Evolutionary conservation across 768 basidiomycete species (phyloP), one percentile per base, ranked within the genome.

Genomic region (Dentipellis fragilis): DNA sequence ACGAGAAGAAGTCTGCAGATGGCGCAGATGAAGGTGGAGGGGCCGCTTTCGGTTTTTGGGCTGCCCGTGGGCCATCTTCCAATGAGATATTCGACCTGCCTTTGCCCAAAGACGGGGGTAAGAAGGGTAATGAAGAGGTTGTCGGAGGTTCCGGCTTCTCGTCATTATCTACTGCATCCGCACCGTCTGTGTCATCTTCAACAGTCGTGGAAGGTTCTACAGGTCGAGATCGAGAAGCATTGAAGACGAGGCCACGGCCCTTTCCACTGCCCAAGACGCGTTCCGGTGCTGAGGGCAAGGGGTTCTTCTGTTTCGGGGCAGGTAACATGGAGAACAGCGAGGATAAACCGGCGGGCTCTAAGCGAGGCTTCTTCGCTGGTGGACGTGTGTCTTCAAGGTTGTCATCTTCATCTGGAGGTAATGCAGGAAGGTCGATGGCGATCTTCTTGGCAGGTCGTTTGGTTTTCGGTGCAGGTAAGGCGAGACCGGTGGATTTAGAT

Each of bases 261-360:
- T 72, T 68, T 2, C 85, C 84, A 14, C 78, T 79, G 2, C 88
- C 88, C 4, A 90, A 74, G 12, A 87, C 76, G 34, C 83, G 75
- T 59, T 80, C 76, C 5, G 75, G 67, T 29, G 69, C 65, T 50
- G 71, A 65, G 22, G 66, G 64, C n/a, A 74, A 65, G 10, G 79
- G 74, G 21, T 69, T 64, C 54, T 73, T 71, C 65, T 79, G 78
- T 68, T 84, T 88, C 5, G 89, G 89, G 0, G 82, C 78, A 36
- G 89, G 89, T 10, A 91, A 74, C 83, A 89, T 88, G 9, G 78
- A 77, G 35, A 90, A 63, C 49, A 91, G 65, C 2, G 81, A 78
- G 0, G 88, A 90, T 11, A 66, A 65, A 10, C 87, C 87, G 23
- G 80, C 80, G 19, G 75, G 57, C 36, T 76, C 74, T 39, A 80